phyloP scores from a whole-genome alignment of 2,329 filamentous ascomycete genomes.

The Chlorencoelia australis region DNA sequence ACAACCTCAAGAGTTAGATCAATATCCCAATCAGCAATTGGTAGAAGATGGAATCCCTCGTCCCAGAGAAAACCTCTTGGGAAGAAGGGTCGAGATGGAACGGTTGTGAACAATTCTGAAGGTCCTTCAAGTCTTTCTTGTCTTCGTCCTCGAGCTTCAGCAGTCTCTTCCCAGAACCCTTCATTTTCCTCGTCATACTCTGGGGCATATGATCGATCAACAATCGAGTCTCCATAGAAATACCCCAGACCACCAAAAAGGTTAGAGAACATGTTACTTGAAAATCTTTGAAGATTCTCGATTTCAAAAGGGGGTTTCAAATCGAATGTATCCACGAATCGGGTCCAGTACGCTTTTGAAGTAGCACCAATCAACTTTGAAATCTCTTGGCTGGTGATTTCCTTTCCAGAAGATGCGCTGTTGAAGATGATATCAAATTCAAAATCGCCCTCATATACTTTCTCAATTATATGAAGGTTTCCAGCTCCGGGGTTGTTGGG shows the following conservation, averaged over 20 bases:
- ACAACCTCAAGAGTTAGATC: conserved; percentile 81
- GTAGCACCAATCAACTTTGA: conserved; percentile 58
- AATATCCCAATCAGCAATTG: conserved; percentile 87
- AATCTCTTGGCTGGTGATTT: conserved; percentile 50
- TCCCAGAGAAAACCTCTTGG: conserved; percentile 96
- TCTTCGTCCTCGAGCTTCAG: conserved; percentile 61
- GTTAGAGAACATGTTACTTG: conserved; percentile 87
- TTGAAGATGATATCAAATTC: conserved; percentile 91
- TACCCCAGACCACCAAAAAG: conserved; percentile 89
- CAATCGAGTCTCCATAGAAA: conserved; percentile 79
- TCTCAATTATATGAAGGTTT: conserved; percentile 83
- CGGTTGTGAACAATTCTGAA: conserved; percentile 79
- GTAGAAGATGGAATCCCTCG: conserved; percentile 89
- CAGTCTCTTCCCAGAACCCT: conserved; percentile 89
- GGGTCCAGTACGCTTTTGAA: conserved; percentile 59
- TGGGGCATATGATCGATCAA: conserved; percentile 82
- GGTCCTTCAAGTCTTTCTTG: conserved; percentile 67
- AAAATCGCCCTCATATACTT: conserved; percentile 81
- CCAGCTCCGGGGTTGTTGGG: conserved; percentile 57
- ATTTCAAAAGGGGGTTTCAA: conserved; percentile 67
- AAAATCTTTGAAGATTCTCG: conserved; percentile 67
- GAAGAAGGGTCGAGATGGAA: conserved; percentile 92
- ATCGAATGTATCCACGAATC: conserved; percentile 63
- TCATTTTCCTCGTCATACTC: conserved; percentile 95
- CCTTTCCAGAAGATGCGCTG: conserved; percentile 55